These are phyloP conservation scores for Clavulina sp. DNA, from an alignment of 768 basidiomycete species.

Conservation along the genomic window DNA sequence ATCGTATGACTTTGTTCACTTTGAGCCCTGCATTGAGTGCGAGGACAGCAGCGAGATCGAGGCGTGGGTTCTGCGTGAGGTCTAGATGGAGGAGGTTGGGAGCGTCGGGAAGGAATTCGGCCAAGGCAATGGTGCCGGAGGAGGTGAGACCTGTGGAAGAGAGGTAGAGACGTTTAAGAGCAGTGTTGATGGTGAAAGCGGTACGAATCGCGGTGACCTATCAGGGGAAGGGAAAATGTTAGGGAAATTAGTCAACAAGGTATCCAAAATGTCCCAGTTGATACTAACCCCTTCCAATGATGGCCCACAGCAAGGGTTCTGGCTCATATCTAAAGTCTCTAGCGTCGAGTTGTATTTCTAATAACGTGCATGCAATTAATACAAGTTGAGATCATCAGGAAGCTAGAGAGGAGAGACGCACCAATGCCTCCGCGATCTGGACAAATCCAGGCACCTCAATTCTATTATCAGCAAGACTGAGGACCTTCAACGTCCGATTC, in stretches of 20 bases:
- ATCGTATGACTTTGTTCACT: slow-evolving; percentile 67
- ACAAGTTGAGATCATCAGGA: not conserved
- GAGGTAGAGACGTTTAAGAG: slow-evolving; percentile 83
- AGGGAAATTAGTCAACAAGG: not conserved
- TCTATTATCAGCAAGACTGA: slow-evolving; percentile 90
- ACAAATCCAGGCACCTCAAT: slow-evolving; percentile 69
- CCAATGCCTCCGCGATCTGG: slow-evolving; percentile 74
- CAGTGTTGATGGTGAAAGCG: slow-evolving; percentile 80
- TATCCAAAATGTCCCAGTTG: not conserved
- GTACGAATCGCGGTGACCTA: slow-evolving; percentile 55
- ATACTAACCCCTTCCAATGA: slow-evolving; percentile 69
- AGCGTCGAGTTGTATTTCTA: slow-evolving; percentile 90
- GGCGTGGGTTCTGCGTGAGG: slow-evolving; percentile 49
- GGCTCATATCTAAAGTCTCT: slow-evolving; percentile 84
- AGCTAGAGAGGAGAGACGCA: slow-evolving; percentile 22
- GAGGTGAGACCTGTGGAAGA: slow-evolving; percentile 66
- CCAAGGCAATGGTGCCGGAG: slow-evolving; percentile 80
- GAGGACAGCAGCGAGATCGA: slow-evolving; percentile 86
- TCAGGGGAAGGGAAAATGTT: no score
- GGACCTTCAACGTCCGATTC: slow-evolving; percentile 83
- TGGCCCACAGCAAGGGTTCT: slow-evolving; percentile 87
- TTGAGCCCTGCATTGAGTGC: slow-evolving; percentile 77
- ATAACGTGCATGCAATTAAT: not conserved
- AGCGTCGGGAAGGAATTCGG: slow-evolving; percentile 90
- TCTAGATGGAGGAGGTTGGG: slow-evolving; percentile 80